Percentiles rank a stretch among this genome's conserved stretches.
These are phyloP conservation scores for Colletotrichum shisoi DNA, from an alignment of 2,329 filamentous ascomycete species.

Conservation along the genomic window DNA sequence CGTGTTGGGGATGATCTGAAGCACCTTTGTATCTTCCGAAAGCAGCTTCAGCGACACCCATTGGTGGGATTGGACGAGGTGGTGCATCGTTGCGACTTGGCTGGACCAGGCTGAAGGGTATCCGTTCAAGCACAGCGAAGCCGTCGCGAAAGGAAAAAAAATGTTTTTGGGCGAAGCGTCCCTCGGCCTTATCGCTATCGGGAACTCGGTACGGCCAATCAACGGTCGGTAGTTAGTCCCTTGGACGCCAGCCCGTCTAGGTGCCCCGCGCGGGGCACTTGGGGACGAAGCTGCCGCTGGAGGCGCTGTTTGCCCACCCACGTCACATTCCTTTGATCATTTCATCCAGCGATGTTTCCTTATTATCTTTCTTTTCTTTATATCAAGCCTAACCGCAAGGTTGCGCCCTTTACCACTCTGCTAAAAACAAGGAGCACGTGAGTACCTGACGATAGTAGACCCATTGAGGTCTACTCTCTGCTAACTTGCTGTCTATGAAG, in stretches of 20 bases:
- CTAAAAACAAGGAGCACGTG: too few relatives aligned
- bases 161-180: constrained; percentile 11
- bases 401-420: too few relatives aligned
- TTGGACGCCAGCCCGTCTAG: neutral
- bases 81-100: constrained; percentile 48
- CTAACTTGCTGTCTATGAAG: too few relatives aligned
- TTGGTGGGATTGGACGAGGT: constrained; percentile 62
- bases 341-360: too few relatives aligned
- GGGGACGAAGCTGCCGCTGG: neutral
- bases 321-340: too few relatives aligned
- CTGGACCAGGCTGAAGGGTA: neutral
- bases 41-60: constrained; percentile 69
- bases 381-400: too few relatives aligned
- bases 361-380: too few relatives aligned
- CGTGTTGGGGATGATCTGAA: constrained; percentile 69
- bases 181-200: constrained; percentile 35
- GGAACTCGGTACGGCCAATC: constrained; percentile 20
- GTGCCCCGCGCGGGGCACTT: constrained; percentile 39
- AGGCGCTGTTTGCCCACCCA: neutral
- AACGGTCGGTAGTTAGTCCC: neutral
- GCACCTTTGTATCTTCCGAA: constrained; percentile 64
- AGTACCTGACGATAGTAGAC: too few relatives aligned
- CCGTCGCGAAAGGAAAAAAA: constrained; percentile 28
- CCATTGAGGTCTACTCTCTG: too few relatives aligned
- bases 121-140: constrained; percentile 10